Base-by-base conservation (phyloP, 768 basidiomycete species). In the Clathrus columnatus region DNA sequence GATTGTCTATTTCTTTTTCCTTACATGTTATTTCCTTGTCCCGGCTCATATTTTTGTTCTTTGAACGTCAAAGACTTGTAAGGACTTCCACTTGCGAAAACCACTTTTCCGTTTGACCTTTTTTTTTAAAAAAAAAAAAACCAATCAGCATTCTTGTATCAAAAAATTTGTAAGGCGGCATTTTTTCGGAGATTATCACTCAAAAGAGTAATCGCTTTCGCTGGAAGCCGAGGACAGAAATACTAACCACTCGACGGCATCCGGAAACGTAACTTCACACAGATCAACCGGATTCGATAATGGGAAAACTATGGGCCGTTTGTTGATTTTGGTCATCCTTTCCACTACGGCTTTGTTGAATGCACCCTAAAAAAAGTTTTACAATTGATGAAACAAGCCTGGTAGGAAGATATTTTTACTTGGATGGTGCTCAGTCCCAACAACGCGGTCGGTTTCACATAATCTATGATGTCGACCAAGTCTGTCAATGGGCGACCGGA, bases 21-120 rank as follows among this genome's bases (percentile, higher is more conserved):
- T 43, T 63, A 65, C 67, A 73, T 69, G 61, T 73, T 75, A 64
- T 75, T 75, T 5, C 73, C 72, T 59, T 75, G 74, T 7, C 68
- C 72, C 0, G 74, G 67, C 50, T 69, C 67, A 30, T 67, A 60
- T 2, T 50, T 54, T 29, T 61, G 63, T 36, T 67, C 68, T 21
- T 68, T 60, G 60, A 59, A 71, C 42, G 63, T 59, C 47, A 70
- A 64, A 10, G 67, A 62, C 29, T 62, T 59, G 61, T 73, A 75
- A 7, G 74, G 74, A 11, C 64, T 66, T 7, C 74, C 74, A 24
- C 65, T 65, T 1, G 74, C 73, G 60, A 70, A 75, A 48, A 76
- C 69, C 17, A 55, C 54, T 2, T 24, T 46, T 55, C 54, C 54
- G 30, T 53, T 24, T 7, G 51, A 47, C 54, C 54, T 46, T n/a